A percentile compares a stretch with the other conserved stretches of the same genome.
Evolutionary conservation across 225 moss, liverwort and hornwort genomes (phyloP).

Genomic region (Polytrichum commune): DNA sequence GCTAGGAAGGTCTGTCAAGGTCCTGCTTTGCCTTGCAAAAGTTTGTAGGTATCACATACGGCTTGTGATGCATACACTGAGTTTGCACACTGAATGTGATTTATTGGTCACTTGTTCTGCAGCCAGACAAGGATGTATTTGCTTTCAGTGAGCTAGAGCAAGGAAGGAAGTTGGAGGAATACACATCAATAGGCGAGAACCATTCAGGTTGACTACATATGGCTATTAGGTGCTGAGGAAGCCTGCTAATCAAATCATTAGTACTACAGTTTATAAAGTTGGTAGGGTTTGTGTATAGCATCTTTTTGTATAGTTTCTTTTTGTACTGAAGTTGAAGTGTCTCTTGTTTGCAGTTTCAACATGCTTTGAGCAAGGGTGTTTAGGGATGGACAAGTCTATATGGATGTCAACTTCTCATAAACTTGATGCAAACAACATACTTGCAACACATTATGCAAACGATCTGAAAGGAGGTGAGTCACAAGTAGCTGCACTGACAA

Average conservation of each 20-base stretch:
- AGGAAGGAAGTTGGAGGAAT: conserved; percentile 68
- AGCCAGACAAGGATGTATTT: conserved; percentile 22
- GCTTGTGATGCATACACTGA: neutral
- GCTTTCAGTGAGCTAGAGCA: conserved; percentile 50
- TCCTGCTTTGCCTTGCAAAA: neutral
- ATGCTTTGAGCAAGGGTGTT: conserved; percentile 73
- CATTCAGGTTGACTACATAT: conserved; percentile 33
- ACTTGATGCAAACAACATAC: conserved; percentile 41
- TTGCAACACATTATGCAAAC: conserved; percentile 64
- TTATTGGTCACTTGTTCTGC: conserved; percentile 8
- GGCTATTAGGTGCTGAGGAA: neutral
- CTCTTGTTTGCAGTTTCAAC: conserved; percentile 57
- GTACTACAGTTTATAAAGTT: neutral
- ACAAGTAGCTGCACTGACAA: no score
- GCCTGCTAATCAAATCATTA: neutral
- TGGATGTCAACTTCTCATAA: conserved; percentile 69
- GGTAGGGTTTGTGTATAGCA: neutral
- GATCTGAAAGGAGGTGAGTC: conserved; percentile 74
- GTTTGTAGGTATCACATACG: neutral
- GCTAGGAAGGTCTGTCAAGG: neutral
- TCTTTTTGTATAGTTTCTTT: neutral
- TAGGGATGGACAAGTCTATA: conserved; percentile 55
- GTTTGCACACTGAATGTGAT: neutral
- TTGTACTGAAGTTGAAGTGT: conserved; percentile 6
- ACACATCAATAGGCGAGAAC: conserved; percentile 43